These are phyloP conservation scores for Trichophyton benhamiae DNA, from an alignment of 2,329 filamentous ascomycete genomes.

Conservation along the genomic window DNA sequence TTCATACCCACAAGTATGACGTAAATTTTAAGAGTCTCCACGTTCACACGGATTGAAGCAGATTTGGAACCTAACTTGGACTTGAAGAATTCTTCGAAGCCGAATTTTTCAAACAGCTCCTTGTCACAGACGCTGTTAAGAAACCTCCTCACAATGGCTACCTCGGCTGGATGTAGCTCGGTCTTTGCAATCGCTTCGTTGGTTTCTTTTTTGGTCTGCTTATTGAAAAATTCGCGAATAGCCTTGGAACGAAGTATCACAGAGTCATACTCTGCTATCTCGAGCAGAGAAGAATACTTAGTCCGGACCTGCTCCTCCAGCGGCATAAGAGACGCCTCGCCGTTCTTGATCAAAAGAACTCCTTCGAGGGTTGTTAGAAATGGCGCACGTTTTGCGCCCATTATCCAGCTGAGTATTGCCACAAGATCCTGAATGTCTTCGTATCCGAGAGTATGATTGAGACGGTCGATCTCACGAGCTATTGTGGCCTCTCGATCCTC, in stretches of 20 bases:
- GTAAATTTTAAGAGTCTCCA: constrained; percentile 13
- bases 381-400: constrained; percentile 14
- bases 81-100: constrained; percentile 20
- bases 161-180: constrained; percentile 15
- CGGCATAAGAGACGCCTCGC: constrained; percentile 17
- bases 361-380: constrained; percentile 15
- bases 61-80: constrained; percentile 15
- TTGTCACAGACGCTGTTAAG: constrained; percentile 19
- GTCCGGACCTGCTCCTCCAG: constrained; percentile 15
- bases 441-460: constrained; percentile 15
- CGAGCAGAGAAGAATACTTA: constrained; percentile 18
- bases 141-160: constrained; percentile 18
- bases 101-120: constrained; percentile 18
- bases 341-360: constrained; percentile 16
- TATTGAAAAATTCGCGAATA: constrained; percentile 15
- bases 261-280: constrained; percentile 8
- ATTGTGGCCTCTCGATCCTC: constrained; percentile 19
- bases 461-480: constrained; percentile 16
- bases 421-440: constrained; percentile 22
- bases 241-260: constrained; percentile 17
- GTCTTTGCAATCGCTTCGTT: constrained; percentile 7
- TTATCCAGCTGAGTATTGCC: constrained; percentile 20
- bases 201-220: constrained; percentile 3
- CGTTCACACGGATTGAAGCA: constrained; percentile 14
- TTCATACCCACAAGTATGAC: constrained; percentile 9